phyloP scores from a whole-genome alignment of 2,329 filamentous ascomycete species.

The Truncatella angustata region DNA sequence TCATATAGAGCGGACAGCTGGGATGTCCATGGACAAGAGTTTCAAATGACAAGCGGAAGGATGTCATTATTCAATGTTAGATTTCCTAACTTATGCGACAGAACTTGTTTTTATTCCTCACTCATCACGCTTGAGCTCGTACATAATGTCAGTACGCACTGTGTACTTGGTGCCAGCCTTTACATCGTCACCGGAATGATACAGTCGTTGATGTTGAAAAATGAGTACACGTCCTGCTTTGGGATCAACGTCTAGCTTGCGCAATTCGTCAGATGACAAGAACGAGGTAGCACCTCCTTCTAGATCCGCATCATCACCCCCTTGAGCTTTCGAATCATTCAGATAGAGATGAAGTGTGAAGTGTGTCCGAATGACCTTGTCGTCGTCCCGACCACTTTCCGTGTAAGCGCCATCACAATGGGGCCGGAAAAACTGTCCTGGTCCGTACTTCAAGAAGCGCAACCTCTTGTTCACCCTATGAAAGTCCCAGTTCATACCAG shows the following conservation, averaged over 20 bases:
- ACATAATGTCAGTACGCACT: conserved; percentile 55
- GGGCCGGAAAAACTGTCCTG: conserved; percentile 70
- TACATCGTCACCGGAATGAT: conserved; percentile 55
- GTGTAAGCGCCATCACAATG: conserved; percentile 70
- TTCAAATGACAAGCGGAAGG: too few species aligned
- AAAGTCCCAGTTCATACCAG: conserved; percentile 37
- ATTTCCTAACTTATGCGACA: neutral
- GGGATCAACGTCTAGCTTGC: conserved; percentile 51
- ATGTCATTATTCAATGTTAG: too few species aligned
- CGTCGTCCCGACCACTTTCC: conserved; percentile 39
- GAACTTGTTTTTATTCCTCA: neutral
- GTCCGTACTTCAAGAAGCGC: conserved; percentile 71
- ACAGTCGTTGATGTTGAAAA: conserved; percentile 53
- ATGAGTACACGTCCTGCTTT: conserved; percentile 57
- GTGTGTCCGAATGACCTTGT: conserved; percentile 41
- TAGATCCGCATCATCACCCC: conserved; percentile 32
- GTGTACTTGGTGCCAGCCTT: conserved; percentile 53
- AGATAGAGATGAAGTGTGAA: conserved; percentile 58
- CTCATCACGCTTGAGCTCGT: conserved; percentile 27
- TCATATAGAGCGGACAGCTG: too few species aligned
- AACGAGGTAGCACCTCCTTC: conserved; percentile 57
- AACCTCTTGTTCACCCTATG: conserved; percentile 67
- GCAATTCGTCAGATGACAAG: conserved; percentile 39
- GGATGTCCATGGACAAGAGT: too few species aligned
- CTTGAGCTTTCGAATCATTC: conserved; percentile 45